Evolutionary conservation across 495 filamentous ascomycete species (phyloP).

Genomic region (Neurospora tetraspora): DNA sequence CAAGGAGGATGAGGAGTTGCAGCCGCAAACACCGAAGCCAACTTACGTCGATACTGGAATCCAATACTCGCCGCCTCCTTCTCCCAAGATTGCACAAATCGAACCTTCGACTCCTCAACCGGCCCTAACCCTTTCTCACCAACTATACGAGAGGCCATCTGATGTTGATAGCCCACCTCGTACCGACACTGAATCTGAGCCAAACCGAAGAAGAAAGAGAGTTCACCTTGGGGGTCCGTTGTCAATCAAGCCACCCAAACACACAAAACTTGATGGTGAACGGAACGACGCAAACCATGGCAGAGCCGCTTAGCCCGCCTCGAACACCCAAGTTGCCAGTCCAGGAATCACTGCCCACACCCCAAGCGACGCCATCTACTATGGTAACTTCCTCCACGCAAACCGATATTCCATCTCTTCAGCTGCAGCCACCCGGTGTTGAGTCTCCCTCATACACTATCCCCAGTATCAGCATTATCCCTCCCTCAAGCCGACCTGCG

Average conservation of each 20-base stretch:
- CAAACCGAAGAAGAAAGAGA: slow-evolving; percentile 62
- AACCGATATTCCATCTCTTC: slow-evolving; percentile 43
- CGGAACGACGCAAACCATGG: slow-evolving; percentile 59
- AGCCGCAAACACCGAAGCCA: slow-evolving; percentile 10
- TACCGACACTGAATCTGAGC: slow-evolving; percentile 50
- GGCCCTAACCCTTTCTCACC: slow-evolving; percentile 1
- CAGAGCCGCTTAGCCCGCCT: slow-evolving; percentile 56
- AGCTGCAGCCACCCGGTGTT: slow-evolving; percentile 21
- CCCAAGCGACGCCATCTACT: slow-evolving; percentile 12
- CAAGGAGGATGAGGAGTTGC: slow-evolving; percentile 38
- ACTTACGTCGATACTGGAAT: slow-evolving; percentile 63
- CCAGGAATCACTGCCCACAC: slow-evolving; percentile 12
- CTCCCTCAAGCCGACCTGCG: slow-evolving; percentile 42
- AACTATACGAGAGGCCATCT: slow-evolving; percentile 24
- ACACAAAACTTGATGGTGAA: slow-evolving; percentile 51
- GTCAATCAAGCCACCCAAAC: slow-evolving; percentile 25
- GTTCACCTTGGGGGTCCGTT: slow-evolving; percentile 36
- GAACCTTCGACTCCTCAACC: slow-evolving; percentile 35
- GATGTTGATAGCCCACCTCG: slow-evolving; percentile 33
- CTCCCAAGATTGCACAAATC: slow-evolving; percentile 42
- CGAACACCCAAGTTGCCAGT: slow-evolving; percentile 51
- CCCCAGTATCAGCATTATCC: slow-evolving; percentile 52
- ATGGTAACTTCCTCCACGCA: slow-evolving; percentile 55
- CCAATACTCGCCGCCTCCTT: slow-evolving; percentile 75
- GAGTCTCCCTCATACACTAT: slow-evolving; percentile 33